Base-by-base conservation (phyloP, 108 stramenopile genomes). In the Fistulifera pelliculosa region DNA sequence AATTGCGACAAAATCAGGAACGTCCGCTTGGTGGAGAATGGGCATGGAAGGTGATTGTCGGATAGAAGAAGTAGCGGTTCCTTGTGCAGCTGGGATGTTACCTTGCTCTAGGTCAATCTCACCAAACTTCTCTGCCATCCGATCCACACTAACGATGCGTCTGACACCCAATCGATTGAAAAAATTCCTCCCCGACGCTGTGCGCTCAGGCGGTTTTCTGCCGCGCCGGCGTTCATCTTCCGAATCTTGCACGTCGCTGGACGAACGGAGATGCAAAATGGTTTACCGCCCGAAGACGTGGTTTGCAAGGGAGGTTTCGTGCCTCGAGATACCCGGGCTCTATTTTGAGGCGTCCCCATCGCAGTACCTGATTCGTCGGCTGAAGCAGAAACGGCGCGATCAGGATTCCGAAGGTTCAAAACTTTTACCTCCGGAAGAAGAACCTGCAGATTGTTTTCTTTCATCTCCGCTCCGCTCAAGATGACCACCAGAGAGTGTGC, bases 111-210 rank as follows among this genome's bases (percentile, higher is more conserved):
- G 8, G 8, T 35, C 31, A 35, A 35, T 35, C 31, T 8, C 31
- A 35, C 31, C 31, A 35, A 35, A 35, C 31, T 35, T 35, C 8
- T 35, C 31, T 6, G 31, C 31, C 31, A 35, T 35, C 3, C 31
- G 31, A 35, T 58, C 56, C n/a, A 14, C 16, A 58, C 56, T 58
- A 16, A 58, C 16, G 6, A 27, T 23, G 11, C 56, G 41, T 8
- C 56, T 48, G 49, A 58, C 22, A 8, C 56, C 56, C 15, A 58
- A 16, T 45, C 56, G 56, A 2, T 45, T 22, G 16, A 58, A 45
- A 11, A 58, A 28, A n/a, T 45, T 43, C 8, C 50, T 58, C 6
- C 44, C 44, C 16, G 24, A n/a, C 3, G 12, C 23, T 47, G 17
- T 58, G 41, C 23, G 43, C 15, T 43, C 24, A 16, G 50, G 50